These are phyloP conservation scores for Penicillium olsonii DNA, from an alignment of 2,329 filamentous ascomycete species.

Conservation along the genomic window DNA sequence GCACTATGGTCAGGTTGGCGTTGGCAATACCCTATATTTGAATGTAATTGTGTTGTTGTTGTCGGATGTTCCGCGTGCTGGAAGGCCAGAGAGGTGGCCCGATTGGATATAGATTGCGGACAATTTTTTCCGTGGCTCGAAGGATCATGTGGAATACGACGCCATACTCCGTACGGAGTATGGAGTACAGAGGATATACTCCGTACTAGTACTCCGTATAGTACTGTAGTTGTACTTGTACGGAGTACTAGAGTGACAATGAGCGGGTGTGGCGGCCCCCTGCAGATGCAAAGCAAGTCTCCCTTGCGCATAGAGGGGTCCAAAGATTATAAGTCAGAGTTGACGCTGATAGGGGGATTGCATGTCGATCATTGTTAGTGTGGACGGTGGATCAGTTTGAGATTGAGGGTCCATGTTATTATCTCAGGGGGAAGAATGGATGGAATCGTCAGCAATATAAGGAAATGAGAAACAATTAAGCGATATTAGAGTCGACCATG, in stretches of 20 bases:
- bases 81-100: no score
- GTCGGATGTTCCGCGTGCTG: no score
- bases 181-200: no score
- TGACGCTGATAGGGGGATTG: background rate
- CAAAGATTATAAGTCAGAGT: background rate
- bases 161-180: no score
- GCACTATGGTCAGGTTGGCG: background rate
- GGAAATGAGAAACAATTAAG: background rate
- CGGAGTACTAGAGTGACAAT: no score
- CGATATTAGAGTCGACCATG: background rate
- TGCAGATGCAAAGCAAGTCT: background rate
- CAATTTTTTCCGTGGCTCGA: no score
- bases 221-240: no score
- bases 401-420: background rate
- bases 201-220: no score
- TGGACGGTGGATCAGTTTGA: constrained; percentile 1
- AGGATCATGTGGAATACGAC: no score
- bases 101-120: no score
- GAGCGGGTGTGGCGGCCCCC: background rate
- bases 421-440: background rate
- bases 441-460: background rate
- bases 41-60: no score
- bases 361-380: background rate
- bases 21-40: background rate
- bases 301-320: background rate